These are phyloP conservation scores for Diplodia seriata DNA, from an alignment of 2,329 filamentous ascomycete genomes.

Conservation along the genomic window DNA sequence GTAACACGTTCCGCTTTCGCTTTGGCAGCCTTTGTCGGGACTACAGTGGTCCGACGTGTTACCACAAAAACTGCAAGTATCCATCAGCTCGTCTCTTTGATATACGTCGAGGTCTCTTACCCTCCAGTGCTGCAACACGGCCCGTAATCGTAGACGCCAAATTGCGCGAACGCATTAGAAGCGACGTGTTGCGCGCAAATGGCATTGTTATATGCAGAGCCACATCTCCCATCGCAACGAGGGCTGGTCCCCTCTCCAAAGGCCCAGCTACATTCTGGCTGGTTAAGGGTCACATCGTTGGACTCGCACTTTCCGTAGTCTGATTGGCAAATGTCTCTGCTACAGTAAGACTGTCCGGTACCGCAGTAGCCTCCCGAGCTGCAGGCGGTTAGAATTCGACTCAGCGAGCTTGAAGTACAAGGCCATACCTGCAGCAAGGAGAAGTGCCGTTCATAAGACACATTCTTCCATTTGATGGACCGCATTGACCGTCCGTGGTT, in stretches of 20 bases:
- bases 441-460: constrained; percentile 7
- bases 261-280: constrained; percentile 14
- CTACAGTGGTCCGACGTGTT: constrained; percentile 2
- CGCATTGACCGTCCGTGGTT: neutral
- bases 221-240: constrained; percentile 17
- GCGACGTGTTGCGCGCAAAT: neutral
- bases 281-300: neutral
- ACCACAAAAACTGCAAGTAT: neutral
- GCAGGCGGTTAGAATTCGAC: neutral
- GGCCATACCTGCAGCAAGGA: constrained; percentile 20
- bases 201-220: neutral
- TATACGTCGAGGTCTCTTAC: neutral
- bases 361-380: neutral
- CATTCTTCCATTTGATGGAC: neutral
- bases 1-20: neutral
- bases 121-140: constrained; percentile 10
- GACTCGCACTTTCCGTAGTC: constrained; percentile 2
- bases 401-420: neutral
- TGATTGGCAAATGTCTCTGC: neutral
- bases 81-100: neutral
- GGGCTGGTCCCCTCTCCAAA: constrained; percentile 4
- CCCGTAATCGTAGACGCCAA: constrained; percentile 6
- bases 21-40: neutral
- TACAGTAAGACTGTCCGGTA: neutral
- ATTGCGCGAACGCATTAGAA: neutral